Evolutionary conservation across 768 basidiomycete species (phyloP).

Genomic region (Phylloporus arenicola): DNA sequence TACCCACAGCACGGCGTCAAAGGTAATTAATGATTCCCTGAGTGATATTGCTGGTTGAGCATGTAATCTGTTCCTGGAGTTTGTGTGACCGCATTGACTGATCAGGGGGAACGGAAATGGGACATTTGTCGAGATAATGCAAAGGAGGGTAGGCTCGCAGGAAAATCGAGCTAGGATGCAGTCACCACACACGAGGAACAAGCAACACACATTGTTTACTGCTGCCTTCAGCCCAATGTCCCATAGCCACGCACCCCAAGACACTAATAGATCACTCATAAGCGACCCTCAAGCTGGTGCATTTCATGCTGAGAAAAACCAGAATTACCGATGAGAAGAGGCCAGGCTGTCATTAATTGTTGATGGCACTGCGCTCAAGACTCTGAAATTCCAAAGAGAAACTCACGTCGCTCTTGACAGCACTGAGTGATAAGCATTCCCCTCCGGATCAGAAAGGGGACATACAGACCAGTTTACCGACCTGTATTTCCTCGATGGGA

Average conservation of each 20-base stretch:
- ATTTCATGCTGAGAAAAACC: not conserved
- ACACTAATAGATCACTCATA: not conserved
- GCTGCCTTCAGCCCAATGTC: not conserved
- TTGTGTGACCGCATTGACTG: not conserved
- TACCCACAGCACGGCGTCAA: not conserved
- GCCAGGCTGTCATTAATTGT: not conserved
- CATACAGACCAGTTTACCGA: not conserved
- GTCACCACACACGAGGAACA: not conserved
- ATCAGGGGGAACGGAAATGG: not conserved
- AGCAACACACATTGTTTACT: not conserved
- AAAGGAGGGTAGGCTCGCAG: not conserved
- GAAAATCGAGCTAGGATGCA: not conserved
- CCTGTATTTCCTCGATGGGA: not conserved
- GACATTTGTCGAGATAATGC: not conserved
- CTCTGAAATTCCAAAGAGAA: not conserved
- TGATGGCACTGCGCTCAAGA: not conserved
- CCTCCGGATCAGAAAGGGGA: not conserved
- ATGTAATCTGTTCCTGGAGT: not conserved
- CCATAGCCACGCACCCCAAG: not conserved
- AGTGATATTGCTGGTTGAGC: not conserved
- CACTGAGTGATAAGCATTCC: not conserved
- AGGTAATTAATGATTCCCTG: not conserved
- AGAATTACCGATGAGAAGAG: not conserved
- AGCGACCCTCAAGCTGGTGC: not conserved
- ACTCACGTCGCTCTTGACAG: not conserved